Conservation (phyloP, 768 basidiomycete species). For the Clathrus columnatus region DNA sequence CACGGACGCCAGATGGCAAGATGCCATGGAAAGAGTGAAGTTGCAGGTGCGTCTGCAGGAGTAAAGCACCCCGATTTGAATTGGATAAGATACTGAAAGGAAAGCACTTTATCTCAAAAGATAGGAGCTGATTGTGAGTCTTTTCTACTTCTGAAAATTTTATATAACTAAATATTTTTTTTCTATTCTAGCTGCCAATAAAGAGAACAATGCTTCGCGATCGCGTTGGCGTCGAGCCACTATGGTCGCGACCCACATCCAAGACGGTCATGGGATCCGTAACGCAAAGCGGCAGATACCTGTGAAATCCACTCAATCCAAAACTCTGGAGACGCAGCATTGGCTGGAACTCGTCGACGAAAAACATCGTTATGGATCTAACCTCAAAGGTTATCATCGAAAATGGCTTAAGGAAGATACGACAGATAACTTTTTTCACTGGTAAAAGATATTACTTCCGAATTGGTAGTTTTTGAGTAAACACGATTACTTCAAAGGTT, state of each 20-base stretch:
- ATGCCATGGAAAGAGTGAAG: slow-evolving; percentile 30
- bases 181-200: slow-evolving; percentile 32
- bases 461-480: neutral
- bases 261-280: slow-evolving; percentile 34
- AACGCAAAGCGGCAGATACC: slow-evolving; percentile 23
- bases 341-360: slow-evolving; percentile 57
- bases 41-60: slow-evolving; percentile 29
- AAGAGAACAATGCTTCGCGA: slow-evolving; percentile 36
- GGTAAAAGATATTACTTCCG: slow-evolving; percentile 25
- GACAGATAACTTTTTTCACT: slow-evolving; percentile 57
- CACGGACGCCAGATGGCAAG: slow-evolving; percentile 20
- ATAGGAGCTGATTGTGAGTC: neutral
- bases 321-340: slow-evolving; percentile 50
- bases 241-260: slow-evolving; percentile 32
- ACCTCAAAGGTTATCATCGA: slow-evolving; percentile 52
- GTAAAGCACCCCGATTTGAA: neutral
- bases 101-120: too few species aligned
- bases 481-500: slow-evolving; percentile 36
- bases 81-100: too few species aligned
- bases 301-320: slow-evolving; percentile 16
- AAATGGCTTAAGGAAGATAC: slow-evolving; percentile 53
- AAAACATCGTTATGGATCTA: slow-evolving; percentile 57
- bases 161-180: slow-evolving; percentile 11
- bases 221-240: slow-evolving; percentile 41
- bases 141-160: neutral